Base-by-base conservation (phyloP, 495 filamentous ascomycete genomes). In the Pyronema omphalodes region DNA sequence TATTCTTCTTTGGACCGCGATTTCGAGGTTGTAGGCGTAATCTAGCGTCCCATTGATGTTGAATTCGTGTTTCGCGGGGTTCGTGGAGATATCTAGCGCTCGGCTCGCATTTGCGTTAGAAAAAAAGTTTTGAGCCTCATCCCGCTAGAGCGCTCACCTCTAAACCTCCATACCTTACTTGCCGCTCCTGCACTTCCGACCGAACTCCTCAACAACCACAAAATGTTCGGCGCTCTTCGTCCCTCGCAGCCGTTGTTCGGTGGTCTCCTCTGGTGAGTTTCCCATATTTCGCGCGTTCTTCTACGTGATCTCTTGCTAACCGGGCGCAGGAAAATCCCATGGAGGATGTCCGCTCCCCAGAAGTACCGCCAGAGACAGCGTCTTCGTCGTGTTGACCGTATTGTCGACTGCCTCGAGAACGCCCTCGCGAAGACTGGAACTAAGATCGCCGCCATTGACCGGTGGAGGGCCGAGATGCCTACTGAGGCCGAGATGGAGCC, bases 391-490 rank as follows among this genome's bases (percentile, higher is more conserved):
- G 89, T 98, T 51, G 91, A 98, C 70, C 73, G 70, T 7, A 80
- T 94, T 15, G 79, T 98, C 47, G 76, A 80, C 41, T 82, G 78
- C 6, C 63, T 98, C 55, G 82, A 82, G 65, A 75, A 69, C 9
- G 86, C 91, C 9, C 74, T 96, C 14, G 69, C 74, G 19, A 84
- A 81, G 65, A 79, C 82, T 50, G 55, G 55, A 12, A 69, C 80
- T 65, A 78, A 69, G 3, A 71, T 83, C 37, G 83, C 82, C 67
- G 73, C 82, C 34, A 70, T 98, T 53, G 79, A 88, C 68, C 72
- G 79, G 59, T 98, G 91, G 91, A 93, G 86, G 70, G 72, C 70
- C 51, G 86, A 93, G 70, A 98, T 98, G 91, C 91, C 91, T 17
- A 83, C 78, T 33, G 91, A 98, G 76, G 77, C 78, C 67, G 87